Percentiles rank a stretch among this genome's conserved stretches.
These are phyloP conservation scores for Syzygium oleosum DNA, from an alignment of 345 rosid species.

Conservation along the genomic window DNA sequence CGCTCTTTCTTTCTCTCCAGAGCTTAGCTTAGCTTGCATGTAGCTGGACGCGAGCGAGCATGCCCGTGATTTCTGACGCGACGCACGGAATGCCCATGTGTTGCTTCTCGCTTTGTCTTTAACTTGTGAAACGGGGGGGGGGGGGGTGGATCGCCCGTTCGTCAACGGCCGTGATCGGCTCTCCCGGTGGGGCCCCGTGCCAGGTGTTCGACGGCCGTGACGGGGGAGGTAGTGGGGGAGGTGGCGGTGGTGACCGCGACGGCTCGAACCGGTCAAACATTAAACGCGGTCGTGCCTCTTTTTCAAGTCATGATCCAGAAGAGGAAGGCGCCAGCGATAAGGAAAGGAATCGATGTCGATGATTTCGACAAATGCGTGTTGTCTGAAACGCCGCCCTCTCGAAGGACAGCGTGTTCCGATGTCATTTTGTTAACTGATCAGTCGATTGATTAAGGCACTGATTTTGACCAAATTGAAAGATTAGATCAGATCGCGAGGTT, in stretches of 20 bases:
- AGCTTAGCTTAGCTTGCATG: neutral
- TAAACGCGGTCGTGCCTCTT: neutral
- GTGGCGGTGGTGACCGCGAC: neutral
- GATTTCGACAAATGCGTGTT: neutral
- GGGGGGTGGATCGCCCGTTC: neutral
- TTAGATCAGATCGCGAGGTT: neutral
- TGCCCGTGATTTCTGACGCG: conserved; percentile 40
- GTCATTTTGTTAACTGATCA: neutral
- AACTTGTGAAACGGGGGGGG: neutral
- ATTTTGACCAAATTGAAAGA: neutral
- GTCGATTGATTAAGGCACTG: neutral
- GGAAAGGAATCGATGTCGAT: neutral
- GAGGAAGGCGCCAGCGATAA: too few species aligned
- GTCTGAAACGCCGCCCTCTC: neutral
- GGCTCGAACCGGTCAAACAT: neutral
- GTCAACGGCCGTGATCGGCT: neutral
- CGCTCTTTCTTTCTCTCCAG: neutral
- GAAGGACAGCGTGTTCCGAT: neutral
- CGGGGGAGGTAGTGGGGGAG: neutral
- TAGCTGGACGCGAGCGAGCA: neutral
- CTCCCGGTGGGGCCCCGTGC: neutral
- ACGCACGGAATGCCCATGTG: conserved; percentile 35
- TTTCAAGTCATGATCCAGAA: too few species aligned
- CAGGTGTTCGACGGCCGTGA: conserved; percentile 4
- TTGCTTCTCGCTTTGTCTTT: neutral